phyloP scores from a whole-genome alignment of 208 protist species.

The Crithidia bombi region DNA sequence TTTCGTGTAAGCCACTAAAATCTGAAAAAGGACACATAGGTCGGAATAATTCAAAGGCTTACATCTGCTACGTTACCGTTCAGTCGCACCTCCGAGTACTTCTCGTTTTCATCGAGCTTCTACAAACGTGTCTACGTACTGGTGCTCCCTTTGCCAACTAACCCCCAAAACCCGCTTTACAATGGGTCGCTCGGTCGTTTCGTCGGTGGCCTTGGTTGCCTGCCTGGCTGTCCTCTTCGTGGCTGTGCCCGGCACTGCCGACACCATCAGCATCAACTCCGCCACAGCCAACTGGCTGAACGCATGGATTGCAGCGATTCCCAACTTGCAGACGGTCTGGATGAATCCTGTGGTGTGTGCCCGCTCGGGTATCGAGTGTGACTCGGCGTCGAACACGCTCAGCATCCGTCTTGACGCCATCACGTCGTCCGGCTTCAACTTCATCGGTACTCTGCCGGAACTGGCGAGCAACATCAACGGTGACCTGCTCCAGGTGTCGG shows the following conservation, averaged over 20 bases:
- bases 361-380: slow-evolving; percentile 27
- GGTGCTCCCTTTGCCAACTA: neutral
- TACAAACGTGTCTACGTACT: too few relatives aligned
- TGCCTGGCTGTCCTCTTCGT: slow-evolving; percentile 11
- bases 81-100: too few relatives aligned
- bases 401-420: slow-evolving; percentile 26
- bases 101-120: too few relatives aligned
- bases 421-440: slow-evolving; percentile 28
- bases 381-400: slow-evolving; percentile 4
- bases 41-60: too few relatives aligned
- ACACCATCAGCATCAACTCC: slow-evolving; percentile 13
- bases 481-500: slow-evolving; percentile 12
- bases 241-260: slow-evolving; percentile 9
- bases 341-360: slow-evolving; percentile 21
- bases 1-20: too few relatives aligned
- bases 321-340: slow-evolving; percentile 30
- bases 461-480: slow-evolving; percentile 5
- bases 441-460: slow-evolving; percentile 31
- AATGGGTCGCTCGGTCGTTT: slow-evolving; percentile 11
- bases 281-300: slow-evolving; percentile 7
- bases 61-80: too few relatives aligned
- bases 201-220: slow-evolving; percentile 8
- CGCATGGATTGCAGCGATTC: slow-evolving; percentile 23
- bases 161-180: neutral
- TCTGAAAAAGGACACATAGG: too few relatives aligned